Conservation (phyloP, 495 filamentous ascomycete species). For the Cercophora newfieldiana region DNA sequence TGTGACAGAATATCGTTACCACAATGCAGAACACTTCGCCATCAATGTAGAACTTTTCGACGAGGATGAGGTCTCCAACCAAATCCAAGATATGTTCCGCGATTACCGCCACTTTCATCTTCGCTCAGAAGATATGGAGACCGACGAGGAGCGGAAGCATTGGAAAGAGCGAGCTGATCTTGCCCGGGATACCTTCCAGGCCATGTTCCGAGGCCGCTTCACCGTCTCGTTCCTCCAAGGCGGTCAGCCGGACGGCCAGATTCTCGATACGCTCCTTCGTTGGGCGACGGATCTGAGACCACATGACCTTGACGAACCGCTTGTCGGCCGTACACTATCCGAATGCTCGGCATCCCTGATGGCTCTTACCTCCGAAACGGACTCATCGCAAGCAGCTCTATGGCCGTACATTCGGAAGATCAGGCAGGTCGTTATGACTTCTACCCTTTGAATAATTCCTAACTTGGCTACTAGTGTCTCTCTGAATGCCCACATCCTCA, state of each 20-base stretch:
- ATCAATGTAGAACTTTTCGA: constrained; percentile 39
- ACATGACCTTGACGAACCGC: background rate
- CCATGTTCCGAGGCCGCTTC: constrained; percentile 29
- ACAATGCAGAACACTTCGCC: constrained; percentile 31
- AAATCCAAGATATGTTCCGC: constrained; percentile 34
- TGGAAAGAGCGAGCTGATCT: constrained; percentile 28
- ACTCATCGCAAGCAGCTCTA: constrained; percentile 1
- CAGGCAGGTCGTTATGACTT: constrained; percentile 22
- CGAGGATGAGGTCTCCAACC: constrained; percentile 30
- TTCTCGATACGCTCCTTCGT: constrained; percentile 22
- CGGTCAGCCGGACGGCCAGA: constrained; percentile 8
- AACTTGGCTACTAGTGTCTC: constrained; percentile 28
- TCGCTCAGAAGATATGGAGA: constrained; percentile 10
- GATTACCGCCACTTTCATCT: constrained; percentile 35
- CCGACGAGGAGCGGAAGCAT: constrained; percentile 23
- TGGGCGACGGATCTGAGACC: constrained; percentile 18
- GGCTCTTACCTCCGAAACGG: constrained; percentile 33
- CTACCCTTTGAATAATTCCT: background rate
- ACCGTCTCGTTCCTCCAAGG: constrained; percentile 14
- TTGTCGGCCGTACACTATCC: background rate
- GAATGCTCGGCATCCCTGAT: constrained; percentile 31
- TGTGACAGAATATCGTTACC: constrained; percentile 43
- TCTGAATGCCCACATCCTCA: constrained; percentile 38
- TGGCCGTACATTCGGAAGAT: constrained; percentile 46
- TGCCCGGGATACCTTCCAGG: constrained; percentile 25